Base-by-base conservation (phyloP, 176 grass and related monocot species). In the Avena insularis region DNA sequence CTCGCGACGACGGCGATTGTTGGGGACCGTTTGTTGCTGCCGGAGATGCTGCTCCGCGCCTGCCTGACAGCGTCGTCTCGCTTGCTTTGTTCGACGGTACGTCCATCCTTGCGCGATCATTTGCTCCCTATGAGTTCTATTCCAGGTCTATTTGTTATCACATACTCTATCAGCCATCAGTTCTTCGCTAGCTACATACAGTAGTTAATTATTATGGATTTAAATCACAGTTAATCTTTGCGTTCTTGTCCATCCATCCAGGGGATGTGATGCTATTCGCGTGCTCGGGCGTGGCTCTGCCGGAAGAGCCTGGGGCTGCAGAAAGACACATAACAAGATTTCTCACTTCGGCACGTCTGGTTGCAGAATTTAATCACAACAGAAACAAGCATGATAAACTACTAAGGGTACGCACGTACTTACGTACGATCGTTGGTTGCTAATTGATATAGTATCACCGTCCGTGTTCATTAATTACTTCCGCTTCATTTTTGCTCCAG, bases 341-440 rank as follows among this genome's bases (percentile, higher is more conserved):
- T 78, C 71, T 88, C 61, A 88, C 80, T 35, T 88, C 62, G 36
- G 62, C 80, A 13, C 4, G 45, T 69, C 69, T 88, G 38, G 73
- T 31, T 25, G 38, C 0, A 35, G 19, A 33, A 23, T 83, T 83
- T 53, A 69, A 49, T 2, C 0, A 12, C 6, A 35, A 69, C 9
- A 83, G 86, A 60, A 77, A 88, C 31, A 61, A 15, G 36, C 25
- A 88, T 83, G 80, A 83, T 83, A 38, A 70, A 16, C 47, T 88
- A 16, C 47, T 88, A 19, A 70, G 40, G 72, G 86, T 83, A 53
- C 12, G 17, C 36, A 19, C 21, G 4, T 38, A 33, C 31, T 33
- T 33, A 33, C 36, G 36, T 38, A 4, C 31, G 31, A 5, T 38
- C 36, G 36, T 38, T 38, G 36, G 36, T 38, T 38, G 36, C 5